These are phyloP conservation scores for Metschnikowia similis DNA, from an alignment of 805 yeast species.

Conservation along the genomic window DNA sequence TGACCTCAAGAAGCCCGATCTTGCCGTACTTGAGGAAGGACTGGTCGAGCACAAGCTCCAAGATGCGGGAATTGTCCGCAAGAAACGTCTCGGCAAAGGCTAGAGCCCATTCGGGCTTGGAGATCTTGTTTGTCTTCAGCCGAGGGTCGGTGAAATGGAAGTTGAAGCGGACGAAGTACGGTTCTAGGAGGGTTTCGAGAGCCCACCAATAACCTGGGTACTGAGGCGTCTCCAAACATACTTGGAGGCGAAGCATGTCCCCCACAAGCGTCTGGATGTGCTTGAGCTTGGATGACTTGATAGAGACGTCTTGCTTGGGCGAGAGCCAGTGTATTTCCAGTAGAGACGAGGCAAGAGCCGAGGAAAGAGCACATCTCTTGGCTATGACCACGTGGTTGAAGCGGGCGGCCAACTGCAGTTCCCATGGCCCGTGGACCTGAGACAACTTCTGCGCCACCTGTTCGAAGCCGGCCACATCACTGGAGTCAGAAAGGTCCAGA, in stretches of 20 bases:
- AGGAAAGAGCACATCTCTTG: slow-evolving; percentile 8
- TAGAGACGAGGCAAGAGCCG: slow-evolving; percentile 12
- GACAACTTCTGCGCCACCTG: slow-evolving; percentile 5
- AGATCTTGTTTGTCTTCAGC: slow-evolving; percentile 56
- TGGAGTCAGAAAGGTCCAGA: not conserved
- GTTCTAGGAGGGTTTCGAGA: slow-evolving; percentile 41
- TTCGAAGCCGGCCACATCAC: slow-evolving; percentile 10
- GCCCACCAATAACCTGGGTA: slow-evolving; percentile 48
- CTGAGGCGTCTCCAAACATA: slow-evolving; percentile 21
- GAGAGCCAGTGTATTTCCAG: slow-evolving; percentile 24
- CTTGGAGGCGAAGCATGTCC: slow-evolving; percentile 30
- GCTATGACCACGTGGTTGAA: slow-evolving; percentile 3
- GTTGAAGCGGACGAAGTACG: slow-evolving; percentile 47
- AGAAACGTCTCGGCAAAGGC: slow-evolving; percentile 45
- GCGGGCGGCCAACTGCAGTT: not conserved
- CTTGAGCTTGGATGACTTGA: slow-evolving; percentile 12
- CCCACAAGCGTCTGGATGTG: slow-evolving; percentile 4
- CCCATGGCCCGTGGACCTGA: not conserved
- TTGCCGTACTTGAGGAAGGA: slow-evolving; percentile 23
- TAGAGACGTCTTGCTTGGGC: slow-evolving; percentile 11
- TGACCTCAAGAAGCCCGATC: slow-evolving; percentile 34
- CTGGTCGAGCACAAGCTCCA: slow-evolving; percentile 37
- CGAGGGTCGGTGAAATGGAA: slow-evolving; percentile 54
- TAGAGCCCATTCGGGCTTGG: slow-evolving; percentile 72
- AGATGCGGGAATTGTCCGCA: slow-evolving; percentile 33